Base-by-base conservation (phyloP, 78 protist species). In the Creolimax fragrantissima region DNA sequence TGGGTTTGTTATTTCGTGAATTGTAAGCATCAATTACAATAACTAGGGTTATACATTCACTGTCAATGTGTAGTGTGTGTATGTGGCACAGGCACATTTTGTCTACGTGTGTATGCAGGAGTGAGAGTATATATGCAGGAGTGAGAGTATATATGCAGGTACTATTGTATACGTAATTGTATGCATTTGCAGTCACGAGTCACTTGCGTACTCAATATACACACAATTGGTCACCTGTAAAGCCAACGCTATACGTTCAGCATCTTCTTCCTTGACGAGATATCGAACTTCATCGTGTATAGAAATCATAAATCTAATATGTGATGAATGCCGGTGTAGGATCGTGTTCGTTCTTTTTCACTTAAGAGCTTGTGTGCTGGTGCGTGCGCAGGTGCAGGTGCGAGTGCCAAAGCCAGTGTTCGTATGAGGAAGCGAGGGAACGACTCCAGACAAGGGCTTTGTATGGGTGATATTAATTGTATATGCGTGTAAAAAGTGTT, bases 251-350 rank as follows among this genome's bases (percentile, higher is more conserved):
- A 24, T 6, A 2, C 88, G 81, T 41, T 37, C 7, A 3, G 45
- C 32, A 4, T 92, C 91, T 32, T 58, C 91, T 36, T 85, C 66
- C 2, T n/a, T 37, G 0, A 3, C 3, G 36, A 84, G 2, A 44
- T 43, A 86, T 43, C 94, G 94, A 7, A 86, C 88, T 3, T 92
- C 94, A 43, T 92, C 94, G 91, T 92, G 94, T 36, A 92, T 92
- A 43, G 58, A 41, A 42, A 92, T 86, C 81, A 17, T 7, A 3
- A 92, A 42, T 3, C 94, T 45, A 24, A 81, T 89, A 24, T 4
- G 89, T 58, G 74, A 58, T 58, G 74, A 58, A 58, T 11, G 39
- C 11, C 74, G 17, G 11, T 11, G 74, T 32, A 11, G 17, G 3
- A 41, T 90, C 3, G 42, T 35, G 91, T n/a, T 35, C 24, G 3